Evolutionary conservation across 352 stramenopile genomes (phyloP).

Genomic region (Salisapilia sapeloensis): DNA sequence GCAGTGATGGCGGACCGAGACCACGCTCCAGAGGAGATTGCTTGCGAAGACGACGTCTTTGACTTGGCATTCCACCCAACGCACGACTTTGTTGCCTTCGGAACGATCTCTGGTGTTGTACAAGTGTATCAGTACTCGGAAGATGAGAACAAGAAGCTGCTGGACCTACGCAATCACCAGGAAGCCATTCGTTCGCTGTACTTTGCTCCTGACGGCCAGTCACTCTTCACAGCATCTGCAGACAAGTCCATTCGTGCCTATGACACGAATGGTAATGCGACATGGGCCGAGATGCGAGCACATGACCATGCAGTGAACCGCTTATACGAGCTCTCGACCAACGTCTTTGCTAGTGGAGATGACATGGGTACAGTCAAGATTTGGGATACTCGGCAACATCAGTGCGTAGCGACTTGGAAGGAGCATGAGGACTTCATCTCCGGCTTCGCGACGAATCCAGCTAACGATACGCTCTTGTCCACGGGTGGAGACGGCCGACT

Average conservation of each 20-base stretch:
- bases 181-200: conserved; percentile 48
- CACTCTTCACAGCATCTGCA: conserved; percentile 53
- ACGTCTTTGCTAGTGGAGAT: conserved; percentile 61
- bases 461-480: conserved; percentile 77
- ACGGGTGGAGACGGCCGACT: conserved; percentile 84
- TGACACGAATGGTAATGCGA: conserved; percentile 53
- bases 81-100: conserved; percentile 48
- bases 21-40: conserved; percentile 65
- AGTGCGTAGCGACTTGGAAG: conserved; percentile 81
- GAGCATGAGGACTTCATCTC: conserved; percentile 92
- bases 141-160: conserved; percentile 40
- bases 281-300: conserved; percentile 64
- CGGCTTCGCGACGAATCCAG: conserved; percentile 72
- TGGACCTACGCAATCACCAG: conserved; percentile 62
- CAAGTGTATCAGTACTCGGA: conserved; percentile 80
- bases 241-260: conserved; percentile 76
- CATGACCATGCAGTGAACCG: conserved; percentile 65
- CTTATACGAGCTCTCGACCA: conserved; percentile 46
- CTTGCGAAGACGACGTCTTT: conserved; percentile 58
- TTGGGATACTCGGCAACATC: conserved; percentile 73
- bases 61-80: conserved; percentile 77
- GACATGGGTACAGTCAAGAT: conserved; percentile 77
- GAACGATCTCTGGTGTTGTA: conserved; percentile 57
- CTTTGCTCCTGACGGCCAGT: conserved; percentile 62
- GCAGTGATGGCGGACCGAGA: too few species aligned